phyloP scores from a whole-genome alignment of 495 filamentous ascomycete genomes.

The Hyaloscypha finlandica region DNA sequence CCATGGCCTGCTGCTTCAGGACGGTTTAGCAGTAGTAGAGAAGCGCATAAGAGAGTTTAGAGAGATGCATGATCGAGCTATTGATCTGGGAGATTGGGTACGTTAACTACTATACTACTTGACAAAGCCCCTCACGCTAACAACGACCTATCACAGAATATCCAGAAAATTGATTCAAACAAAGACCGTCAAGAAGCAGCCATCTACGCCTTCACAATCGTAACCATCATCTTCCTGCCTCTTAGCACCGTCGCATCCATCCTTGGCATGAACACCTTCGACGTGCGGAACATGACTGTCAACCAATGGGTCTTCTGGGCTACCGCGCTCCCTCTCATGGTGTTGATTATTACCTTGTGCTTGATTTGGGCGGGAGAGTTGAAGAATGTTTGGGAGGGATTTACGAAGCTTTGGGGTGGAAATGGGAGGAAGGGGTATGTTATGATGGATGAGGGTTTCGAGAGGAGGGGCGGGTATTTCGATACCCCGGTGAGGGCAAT shows the following conservation, averaged over 20 bases:
- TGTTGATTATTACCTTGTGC: constrained; percentile 36
- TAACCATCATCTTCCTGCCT: constrained; percentile 39
- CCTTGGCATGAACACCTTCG: constrained; percentile 49
- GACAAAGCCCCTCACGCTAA: neutral
- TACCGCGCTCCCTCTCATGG: constrained; percentile 46
- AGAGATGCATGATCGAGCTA: constrained; percentile 29
- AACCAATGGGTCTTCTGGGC: constrained; percentile 54
- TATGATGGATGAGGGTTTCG: too few relatives aligned
- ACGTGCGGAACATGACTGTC: constrained; percentile 50
- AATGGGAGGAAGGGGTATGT: too few relatives aligned
- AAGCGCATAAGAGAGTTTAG: constrained; percentile 11
- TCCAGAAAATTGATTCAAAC: constrained; percentile 29
- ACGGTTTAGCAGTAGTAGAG: constrained; percentile 26
- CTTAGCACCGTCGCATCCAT: constrained; percentile 41
- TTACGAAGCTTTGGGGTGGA: constrained; percentile 17
- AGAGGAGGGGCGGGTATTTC: too few relatives aligned
- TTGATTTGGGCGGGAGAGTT: constrained; percentile 40
- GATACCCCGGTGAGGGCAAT: too few relatives aligned
- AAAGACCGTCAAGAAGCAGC: constrained; percentile 49
- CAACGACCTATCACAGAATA: constrained; percentile 34
- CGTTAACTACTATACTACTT: neutral
- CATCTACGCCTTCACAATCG: constrained; percentile 45
- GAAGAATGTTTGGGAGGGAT: constrained; percentile 28
- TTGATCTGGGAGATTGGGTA: constrained; percentile 32
- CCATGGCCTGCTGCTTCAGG: constrained; percentile 35